Conservation (phyloP, 345 rosid species). For the Camelina hispida region DNA sequence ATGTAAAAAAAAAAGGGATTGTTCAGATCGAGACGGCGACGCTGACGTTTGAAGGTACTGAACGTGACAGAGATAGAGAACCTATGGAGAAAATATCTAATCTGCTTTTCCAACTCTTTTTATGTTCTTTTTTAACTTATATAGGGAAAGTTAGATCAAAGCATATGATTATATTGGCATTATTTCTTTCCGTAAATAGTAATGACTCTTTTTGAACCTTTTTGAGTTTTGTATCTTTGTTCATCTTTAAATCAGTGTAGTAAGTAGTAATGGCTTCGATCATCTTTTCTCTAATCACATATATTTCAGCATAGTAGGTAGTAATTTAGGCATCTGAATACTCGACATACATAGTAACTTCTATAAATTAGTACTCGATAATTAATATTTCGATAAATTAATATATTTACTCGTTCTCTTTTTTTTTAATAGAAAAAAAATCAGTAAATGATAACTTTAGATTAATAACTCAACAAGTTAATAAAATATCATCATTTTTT, state of each 20-base stretch:
- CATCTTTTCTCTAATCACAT: too few species aligned
- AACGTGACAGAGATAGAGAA: conserved; percentile 24
- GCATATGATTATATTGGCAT: conserved; percentile 23
- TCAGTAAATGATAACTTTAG: too few species aligned
- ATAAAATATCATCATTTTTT: too few species aligned
- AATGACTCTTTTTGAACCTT: conserved; percentile 10
- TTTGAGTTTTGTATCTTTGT: neutral
- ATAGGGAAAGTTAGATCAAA: conserved; percentile 26
- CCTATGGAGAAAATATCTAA: conserved; percentile 29
- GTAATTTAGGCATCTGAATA: too few species aligned
- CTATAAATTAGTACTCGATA: too few species aligned
- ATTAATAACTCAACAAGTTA: too few species aligned
- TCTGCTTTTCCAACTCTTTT: neutral
- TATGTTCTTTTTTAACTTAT: conserved; percentile 5
- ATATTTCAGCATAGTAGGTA: too few species aligned
- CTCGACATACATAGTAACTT: too few species aligned
- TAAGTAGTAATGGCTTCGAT: neutral
- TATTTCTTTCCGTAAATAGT: conserved; percentile 13
- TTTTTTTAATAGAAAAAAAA: too few species aligned
- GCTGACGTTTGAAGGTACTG: conserved; percentile 19
- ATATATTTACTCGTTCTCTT: too few species aligned
- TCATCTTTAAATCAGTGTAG: conserved; percentile 2
- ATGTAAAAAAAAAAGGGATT: neutral
- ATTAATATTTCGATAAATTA: too few species aligned
- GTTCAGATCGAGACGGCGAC: conserved; percentile 1